Percentiles rank a stretch among this genome's conserved stretches.
phyloP scores from a whole-genome alignment of 371 early-diverging fungal genomes.

The Entomophthora muscae region DNA sequence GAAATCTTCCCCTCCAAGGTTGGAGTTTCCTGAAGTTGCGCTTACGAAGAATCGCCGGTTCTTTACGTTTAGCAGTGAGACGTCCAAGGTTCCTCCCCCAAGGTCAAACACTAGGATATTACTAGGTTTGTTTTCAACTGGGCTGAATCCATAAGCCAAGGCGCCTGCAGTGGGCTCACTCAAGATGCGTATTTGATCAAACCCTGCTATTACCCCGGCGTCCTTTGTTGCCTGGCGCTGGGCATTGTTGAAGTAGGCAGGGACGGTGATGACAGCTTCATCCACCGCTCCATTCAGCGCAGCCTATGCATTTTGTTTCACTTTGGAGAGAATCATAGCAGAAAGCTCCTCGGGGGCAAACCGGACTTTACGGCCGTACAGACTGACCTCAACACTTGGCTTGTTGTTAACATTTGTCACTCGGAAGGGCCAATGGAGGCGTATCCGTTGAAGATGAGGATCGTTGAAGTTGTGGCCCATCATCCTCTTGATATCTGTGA shows the following conservation, averaged over 20 bases:
- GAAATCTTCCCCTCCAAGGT: slow-evolving; percentile 92
- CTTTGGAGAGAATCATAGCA: slow-evolving; percentile 82
- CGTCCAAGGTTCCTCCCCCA: slow-evolving; percentile 94
- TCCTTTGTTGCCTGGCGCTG: too few species aligned
- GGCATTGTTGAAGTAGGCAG: slow-evolving; percentile 87
- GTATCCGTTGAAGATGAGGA: slow-evolving; percentile 63
- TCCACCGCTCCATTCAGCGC: slow-evolving; percentile 79
- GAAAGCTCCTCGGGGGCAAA: slow-evolving; percentile 94
- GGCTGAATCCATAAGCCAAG: slow-evolving; percentile 78
- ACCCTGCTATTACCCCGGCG: slow-evolving; percentile 58
- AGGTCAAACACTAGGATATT: slow-evolving; percentile 79
- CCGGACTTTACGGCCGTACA: slow-evolving; percentile 73
- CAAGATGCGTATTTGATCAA: slow-evolving; percentile 63
- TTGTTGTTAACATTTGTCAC: slow-evolving; percentile 60
- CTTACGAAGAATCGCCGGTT: slow-evolving; percentile 74
- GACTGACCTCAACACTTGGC: slow-evolving; percentile 59
- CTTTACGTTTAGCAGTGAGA: slow-evolving; percentile 73
- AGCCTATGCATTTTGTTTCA: slow-evolving; percentile 94
- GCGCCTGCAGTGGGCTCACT: slow-evolving; percentile 93
- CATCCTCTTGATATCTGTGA: slow-evolving; percentile 91
- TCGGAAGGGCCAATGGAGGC: slow-evolving; percentile 83
- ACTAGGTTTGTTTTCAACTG: slow-evolving; percentile 35
- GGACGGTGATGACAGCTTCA: slow-evolving; percentile 93
- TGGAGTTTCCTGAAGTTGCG: slow-evolving; percentile 81
- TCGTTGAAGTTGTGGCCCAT: slow-evolving; percentile 76